These are phyloP conservation scores for Murraya paniculata DNA, from an alignment of 345 rosid species.

Conservation along the genomic window DNA sequence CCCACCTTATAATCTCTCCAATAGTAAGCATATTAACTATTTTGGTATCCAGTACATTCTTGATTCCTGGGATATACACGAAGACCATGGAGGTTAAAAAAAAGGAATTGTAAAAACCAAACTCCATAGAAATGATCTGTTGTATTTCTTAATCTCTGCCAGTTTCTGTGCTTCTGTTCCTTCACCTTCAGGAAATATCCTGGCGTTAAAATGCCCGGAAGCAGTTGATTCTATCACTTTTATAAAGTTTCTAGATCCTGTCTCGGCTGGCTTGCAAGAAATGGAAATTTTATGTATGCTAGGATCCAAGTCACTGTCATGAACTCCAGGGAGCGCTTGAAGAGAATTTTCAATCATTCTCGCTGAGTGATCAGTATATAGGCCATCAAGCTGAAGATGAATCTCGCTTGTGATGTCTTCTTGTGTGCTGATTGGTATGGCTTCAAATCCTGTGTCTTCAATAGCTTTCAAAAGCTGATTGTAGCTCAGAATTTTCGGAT, in stretches of 20 bases:
- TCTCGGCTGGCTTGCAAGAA: conserved; percentile 63
- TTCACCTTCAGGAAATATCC: conserved; percentile 54
- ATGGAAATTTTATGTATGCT: conserved; percentile 44
- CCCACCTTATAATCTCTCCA: conserved; percentile 72
- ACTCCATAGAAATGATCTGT: conserved; percentile 74
- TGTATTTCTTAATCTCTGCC: conserved; percentile 63
- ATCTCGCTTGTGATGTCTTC: conserved; percentile 65
- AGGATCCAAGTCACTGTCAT: conserved; percentile 29
- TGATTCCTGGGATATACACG: conserved; percentile 72
- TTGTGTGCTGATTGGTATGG: conserved; percentile 60
- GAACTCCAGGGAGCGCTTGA: conserved; percentile 86
- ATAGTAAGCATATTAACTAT: conserved; percentile 71
- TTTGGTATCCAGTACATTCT: conserved; percentile 51
- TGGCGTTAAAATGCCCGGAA: conserved; percentile 59
- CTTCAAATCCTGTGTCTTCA: conserved; percentile 70
- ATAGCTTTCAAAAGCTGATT: conserved; percentile 46
- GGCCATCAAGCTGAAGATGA: conserved; percentile 70
- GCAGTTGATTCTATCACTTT: conserved; percentile 75
- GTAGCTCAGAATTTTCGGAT: conserved; percentile 42
- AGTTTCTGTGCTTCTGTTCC: conserved; percentile 55
- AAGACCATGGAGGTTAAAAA: conserved; percentile 81
- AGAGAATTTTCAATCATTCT: conserved; percentile 53
- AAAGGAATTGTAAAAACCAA: conserved; percentile 77
- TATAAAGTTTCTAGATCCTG: conserved; percentile 78
- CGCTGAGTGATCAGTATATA: conserved; percentile 45